Conservation (phyloP, 108 stramenopile genomes). For the Fragilariopsis cylindrus region DNA sequence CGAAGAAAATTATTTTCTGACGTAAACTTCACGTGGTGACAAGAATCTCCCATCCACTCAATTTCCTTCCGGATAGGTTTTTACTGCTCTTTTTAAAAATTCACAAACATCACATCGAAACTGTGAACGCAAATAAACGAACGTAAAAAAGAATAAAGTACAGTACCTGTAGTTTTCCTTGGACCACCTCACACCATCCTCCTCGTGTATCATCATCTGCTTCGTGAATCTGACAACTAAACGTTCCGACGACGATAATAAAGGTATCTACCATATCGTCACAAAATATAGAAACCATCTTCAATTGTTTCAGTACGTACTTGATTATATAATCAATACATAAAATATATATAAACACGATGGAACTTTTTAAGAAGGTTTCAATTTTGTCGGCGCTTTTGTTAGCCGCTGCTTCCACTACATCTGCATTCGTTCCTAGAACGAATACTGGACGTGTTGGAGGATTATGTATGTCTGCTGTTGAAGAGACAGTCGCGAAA, state of each 20-base stretch:
- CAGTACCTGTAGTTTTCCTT: too few relatives aligned
- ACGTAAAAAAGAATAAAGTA: too few relatives aligned
- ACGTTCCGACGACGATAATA: too few relatives aligned
- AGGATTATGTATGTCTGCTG: conserved; percentile 13
- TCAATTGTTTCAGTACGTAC: too few relatives aligned
- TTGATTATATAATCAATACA: too few relatives aligned
- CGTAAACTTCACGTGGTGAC: neutral
- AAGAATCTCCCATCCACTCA: conserved; percentile 8
- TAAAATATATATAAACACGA: neutral
- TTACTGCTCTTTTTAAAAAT: neutral
- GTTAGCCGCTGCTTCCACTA: conserved; percentile 3
- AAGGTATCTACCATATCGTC: too few relatives aligned
- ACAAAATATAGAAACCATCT: too few relatives aligned
- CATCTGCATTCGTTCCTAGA: conserved; percentile 19
- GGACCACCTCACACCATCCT: too few relatives aligned
- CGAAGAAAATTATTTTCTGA: conserved; percentile 6
- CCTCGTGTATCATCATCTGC: too few relatives aligned
- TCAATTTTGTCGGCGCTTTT: conserved; percentile 10
- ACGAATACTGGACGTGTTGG: neutral
- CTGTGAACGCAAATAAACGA: too few relatives aligned
- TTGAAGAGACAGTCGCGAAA: conserved; percentile 7
- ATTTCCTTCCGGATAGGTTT: neutral
- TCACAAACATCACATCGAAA: too few relatives aligned
- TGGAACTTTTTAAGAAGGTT: conserved; percentile 12
- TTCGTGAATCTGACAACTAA: too few relatives aligned